A percentile compares a stretch with the other conserved stretches of the same genome.
Conservation (phyloP, 495 filamentous ascomycete species). For the Lophiotrema nucula region DNA sequence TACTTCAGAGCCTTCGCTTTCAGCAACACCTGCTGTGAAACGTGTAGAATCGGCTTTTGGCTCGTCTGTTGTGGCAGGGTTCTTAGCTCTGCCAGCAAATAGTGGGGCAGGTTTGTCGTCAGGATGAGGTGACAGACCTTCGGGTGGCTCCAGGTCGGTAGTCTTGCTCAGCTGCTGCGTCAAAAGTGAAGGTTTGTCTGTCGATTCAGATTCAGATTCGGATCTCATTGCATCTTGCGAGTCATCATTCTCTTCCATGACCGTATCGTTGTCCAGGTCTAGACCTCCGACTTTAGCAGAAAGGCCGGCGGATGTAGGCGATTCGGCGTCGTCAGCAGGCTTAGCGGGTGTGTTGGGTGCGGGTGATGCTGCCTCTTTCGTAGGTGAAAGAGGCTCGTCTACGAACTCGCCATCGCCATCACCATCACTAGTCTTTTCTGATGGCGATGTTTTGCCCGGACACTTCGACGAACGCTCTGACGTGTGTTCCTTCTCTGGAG, state of each 20-base stretch:
- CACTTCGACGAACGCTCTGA: slow-evolving; percentile 24
- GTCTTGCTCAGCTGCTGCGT: slow-evolving; percentile 33
- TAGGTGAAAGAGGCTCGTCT: slow-evolving; percentile 65
- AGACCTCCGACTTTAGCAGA: slow-evolving; percentile 53
- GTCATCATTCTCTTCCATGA: slow-evolving; percentile 36
- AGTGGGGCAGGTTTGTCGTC: slow-evolving; percentile 70
- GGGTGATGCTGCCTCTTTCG: slow-evolving; percentile 38
- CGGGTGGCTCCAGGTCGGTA: slow-evolving; percentile 20
- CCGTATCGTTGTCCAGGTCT: slow-evolving; percentile 50
- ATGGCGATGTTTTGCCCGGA: slow-evolving; percentile 6
- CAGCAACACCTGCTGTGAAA: slow-evolving; percentile 16
- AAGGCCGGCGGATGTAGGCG: slow-evolving; percentile 52
- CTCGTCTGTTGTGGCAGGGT: not conserved
- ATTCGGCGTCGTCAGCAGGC: slow-evolving; percentile 42
- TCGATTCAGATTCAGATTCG: slow-evolving; percentile 10
- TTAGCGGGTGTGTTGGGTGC: slow-evolving; percentile 36
- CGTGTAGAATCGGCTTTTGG: slow-evolving; percentile 12
- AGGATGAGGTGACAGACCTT: slow-evolving; percentile 52
- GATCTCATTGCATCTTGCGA: not conserved
- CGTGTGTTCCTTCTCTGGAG: slow-evolving; percentile 43
- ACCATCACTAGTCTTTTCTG: slow-evolving; percentile 5
- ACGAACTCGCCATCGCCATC: slow-evolving; percentile 60
- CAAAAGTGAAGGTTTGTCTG: slow-evolving; percentile 26
- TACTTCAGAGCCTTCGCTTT: slow-evolving; percentile 33
- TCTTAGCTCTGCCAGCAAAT: slow-evolving; percentile 46